Base-by-base conservation (phyloP, 179 eudicot species). In the Kewa caespitosa region DNA sequence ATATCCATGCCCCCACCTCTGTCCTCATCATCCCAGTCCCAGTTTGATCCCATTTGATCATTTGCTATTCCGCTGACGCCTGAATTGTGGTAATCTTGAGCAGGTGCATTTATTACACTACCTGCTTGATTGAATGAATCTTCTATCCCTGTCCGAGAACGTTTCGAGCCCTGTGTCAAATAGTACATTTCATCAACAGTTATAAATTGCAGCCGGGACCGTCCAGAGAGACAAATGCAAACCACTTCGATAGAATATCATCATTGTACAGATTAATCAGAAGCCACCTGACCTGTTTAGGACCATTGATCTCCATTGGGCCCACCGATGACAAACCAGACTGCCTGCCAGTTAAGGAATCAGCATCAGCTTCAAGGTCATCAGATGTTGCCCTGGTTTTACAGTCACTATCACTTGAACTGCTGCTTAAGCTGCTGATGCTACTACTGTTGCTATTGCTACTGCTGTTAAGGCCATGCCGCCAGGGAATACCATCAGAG, bases 351-450 rank as follows among this genome's bases (percentile, higher is more conserved):
- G 86, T 87, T 68, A 93, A 81, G 65, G 99, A 95, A 86, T 96
- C 98, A 70, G 98, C 99, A 89, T 96, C 99, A 68, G 98, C 97
- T 80, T 96, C 99, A 61, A 96, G 96, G 71, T 96, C 99, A 74
- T 89, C 89, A 71, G 84, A 79, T 81, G 88, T 85, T 42, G 89
- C 78, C 48, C 84, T 81, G 84, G 87, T 80, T 82, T 83, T 87
- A 78, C 76, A 81, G 81, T 88, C 97, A 80, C 93, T 95, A 59
- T 93, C 98, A 87, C 97, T 91, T 79, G 99, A 93, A 52, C 96
- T 89, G 81, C 93, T 86, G 83, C 93, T 89, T 69, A 88, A 85
- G 88, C 92, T 89, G 84, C 96, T 89, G 78, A 85, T 86, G 83
- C 98, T 91, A 81, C 99, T 93, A 54, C 85, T 89, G 72, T 90